Evolutionary conservation across 306 rosid genomes (phyloP).

Genomic region (Cucumis sativus): Cucumber_9930_V3 NC_026658.2:5497001-5497500

Average conservation of each 20-base stretch:
- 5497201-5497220: neutral
- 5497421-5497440: conserved; percentile 29
- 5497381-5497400: conserved; percentile 5
- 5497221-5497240: conserved; percentile 7
- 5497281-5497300: conserved; percentile 21
- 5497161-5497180: conserved; percentile 7
- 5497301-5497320: conserved; percentile 16
- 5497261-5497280: neutral
- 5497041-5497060: neutral
- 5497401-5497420: conserved; percentile 25
- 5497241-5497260: neutral
- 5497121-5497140: neutral
- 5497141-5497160: neutral
- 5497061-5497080: neutral
- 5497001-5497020: neutral
- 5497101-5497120: neutral
- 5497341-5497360: neutral
- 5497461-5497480: conserved; percentile 33
- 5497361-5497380: neutral
- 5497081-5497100: neutral
- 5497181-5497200: neutral
- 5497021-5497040: neutral
- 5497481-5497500: conserved; percentile 23
- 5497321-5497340: conserved; percentile 18
- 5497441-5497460: conserved; percentile 17